These are phyloP conservation scores for Botrytis cinerea DNA, from an alignment of 2,329 filamentous ascomycete species.

Conservation along the genomic window DNA sequence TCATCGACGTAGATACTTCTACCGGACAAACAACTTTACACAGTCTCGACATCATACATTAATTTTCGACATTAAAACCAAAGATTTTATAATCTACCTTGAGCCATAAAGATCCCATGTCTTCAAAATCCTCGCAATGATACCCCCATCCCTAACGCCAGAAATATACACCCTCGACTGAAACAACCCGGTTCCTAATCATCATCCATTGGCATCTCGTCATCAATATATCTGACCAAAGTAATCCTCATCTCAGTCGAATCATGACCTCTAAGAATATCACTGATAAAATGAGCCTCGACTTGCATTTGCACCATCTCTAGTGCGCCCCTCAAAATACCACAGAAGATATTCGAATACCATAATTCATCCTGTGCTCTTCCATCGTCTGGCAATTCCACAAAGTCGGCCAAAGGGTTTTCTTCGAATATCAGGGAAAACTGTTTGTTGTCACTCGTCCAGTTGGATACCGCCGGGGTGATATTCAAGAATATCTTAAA, in stretches of 20 bases:
- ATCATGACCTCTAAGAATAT: slow-evolving; percentile 89
- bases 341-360: slow-evolving; percentile 97
- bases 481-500: slow-evolving; percentile 99
- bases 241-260: slow-evolving; percentile 96
- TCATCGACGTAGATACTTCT: slow-evolving; percentile 9
- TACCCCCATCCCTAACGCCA: slow-evolving; percentile 20
- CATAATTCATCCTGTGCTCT: slow-evolving; percentile 94
- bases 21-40: background rate
- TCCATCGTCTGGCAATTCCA: slow-evolving; percentile 94
- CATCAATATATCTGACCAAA: slow-evolving; percentile 90
- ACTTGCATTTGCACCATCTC: slow-evolving; percentile 99
- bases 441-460: slow-evolving; percentile 93
- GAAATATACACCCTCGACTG: background rate
- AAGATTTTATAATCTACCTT: slow-evolving; percentile 17
- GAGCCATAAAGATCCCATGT: slow-evolving; percentile 12
- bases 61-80: slow-evolving; percentile 9
- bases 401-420: slow-evolving; percentile 95
- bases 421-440: slow-evolving; percentile 97
- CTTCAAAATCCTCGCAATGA: slow-evolving; percentile 21
- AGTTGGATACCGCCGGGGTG: slow-evolving; percentile 89
- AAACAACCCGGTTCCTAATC: slow-evolving; percentile 56
- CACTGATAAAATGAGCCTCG: slow-evolving; percentile 93
- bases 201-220: slow-evolving; percentile 95
- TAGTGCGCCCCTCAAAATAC: slow-evolving; percentile 83
- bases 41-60: slow-evolving; percentile 9